Evolutionary conservation across 495 filamentous ascomycete species (phyloP), one percentile per base, ranked within the genome.

Genomic region (Hypomontagnella submonticulosa): DNA sequence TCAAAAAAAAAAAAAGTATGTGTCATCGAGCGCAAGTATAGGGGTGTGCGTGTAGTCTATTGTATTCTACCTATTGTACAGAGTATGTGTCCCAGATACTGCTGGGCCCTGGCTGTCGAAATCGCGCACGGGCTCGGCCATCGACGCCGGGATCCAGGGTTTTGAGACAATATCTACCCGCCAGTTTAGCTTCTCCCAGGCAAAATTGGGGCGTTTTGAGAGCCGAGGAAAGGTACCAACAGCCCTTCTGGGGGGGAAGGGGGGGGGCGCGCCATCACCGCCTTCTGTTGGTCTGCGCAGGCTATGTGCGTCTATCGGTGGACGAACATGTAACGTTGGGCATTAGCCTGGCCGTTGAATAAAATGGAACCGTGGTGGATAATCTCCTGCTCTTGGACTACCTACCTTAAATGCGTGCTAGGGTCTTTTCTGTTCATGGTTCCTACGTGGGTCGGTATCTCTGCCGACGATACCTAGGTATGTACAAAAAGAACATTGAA

Each of bases 281-380:
- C 23, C 23, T 27, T 27, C 23, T 27, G 23, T 27, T 27, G 23
- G 23, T 6, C 23, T 27, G 23, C 23, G 23, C 23, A 27, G 23
- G 23, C 23, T 27, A 27, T 27, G 23, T 27, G 23, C 23, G 23
- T 33, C 13, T 51, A 13, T 43, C 62, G 55, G 62, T 60, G 12
- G 62, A 44, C 42, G 23, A 43, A 54, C 42, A 55, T 42, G 62
- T 60, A 60, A 61, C 50, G 36, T 66, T 61, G 49, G 63, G 63
- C 63, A 66, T 43, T 66, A 66, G 50, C 37, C 27, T 43, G 4
- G 11, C 38, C 27, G 11, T 38, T 50, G 36, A 50, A 23, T 40
- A 49, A 52, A 57, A 47, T 46, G 56, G 56, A n/a, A 19, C 13
- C 33, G 30, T 32, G 44, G 30, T 15, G 19, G 23, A 15, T 20